These are phyloP conservation scores for Cercospora canescens DNA, from an alignment of 2,329 filamentous ascomycete species.

Conservation along the genomic window DNA sequence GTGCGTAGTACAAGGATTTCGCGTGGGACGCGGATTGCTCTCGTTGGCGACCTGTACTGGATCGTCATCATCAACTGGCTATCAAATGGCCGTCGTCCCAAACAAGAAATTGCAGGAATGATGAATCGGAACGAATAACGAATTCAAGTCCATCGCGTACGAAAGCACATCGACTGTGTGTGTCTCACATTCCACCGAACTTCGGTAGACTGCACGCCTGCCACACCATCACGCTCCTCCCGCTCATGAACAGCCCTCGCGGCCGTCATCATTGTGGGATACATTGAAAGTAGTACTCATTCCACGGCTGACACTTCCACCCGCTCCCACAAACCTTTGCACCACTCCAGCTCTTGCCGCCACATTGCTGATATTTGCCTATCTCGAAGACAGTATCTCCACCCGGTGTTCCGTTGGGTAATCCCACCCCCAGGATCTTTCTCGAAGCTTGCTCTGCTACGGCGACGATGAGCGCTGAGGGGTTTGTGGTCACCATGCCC, in stretches of 20 bases:
- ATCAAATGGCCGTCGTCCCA: too few relatives aligned
- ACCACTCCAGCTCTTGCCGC: background rate
- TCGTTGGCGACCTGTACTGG: background rate
- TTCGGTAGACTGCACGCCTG: background rate
- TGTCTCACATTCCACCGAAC: too few relatives aligned
- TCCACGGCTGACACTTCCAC: constrained; percentile 1
- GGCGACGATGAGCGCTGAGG: constrained; percentile 64
- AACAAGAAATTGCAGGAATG: background rate
- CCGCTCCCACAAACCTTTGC: background rate
- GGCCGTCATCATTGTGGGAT: background rate
- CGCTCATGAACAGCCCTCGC: background rate
- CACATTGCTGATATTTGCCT: background rate
- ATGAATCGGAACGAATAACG: background rate
- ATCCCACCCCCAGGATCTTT: constrained; percentile 48
- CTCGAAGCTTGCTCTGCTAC: constrained; percentile 62
- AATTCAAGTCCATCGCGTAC: background rate
- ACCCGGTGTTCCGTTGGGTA: background rate
- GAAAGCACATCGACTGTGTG: background rate
- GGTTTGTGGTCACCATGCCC: constrained; percentile 68
- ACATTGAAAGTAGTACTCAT: background rate
- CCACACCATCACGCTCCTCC: background rate
- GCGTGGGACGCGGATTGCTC: background rate
- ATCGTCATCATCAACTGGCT: background rate
- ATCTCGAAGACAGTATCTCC: background rate
- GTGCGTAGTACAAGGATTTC: background rate